Evolutionary conservation across 441 rosid species (phyloP).

Genomic region (Populus trichocarpa): DNA sequence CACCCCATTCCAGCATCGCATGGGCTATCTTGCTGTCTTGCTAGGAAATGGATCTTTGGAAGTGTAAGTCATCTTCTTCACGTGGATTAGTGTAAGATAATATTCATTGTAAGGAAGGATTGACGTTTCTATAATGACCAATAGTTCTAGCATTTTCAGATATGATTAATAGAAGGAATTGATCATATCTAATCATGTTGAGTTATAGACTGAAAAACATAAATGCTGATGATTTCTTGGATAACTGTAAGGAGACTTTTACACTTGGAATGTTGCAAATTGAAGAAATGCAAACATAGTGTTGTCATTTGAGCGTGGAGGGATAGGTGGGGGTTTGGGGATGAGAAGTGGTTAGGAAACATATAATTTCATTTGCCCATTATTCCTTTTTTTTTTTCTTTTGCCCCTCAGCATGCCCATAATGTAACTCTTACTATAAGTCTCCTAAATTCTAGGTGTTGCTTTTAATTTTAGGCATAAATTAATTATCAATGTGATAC

Average conservation of each 20-base stretch:
- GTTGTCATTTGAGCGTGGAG: no score
- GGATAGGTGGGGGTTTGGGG: no score
- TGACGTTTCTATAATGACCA: not conserved
- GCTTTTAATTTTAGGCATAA: constrained; percentile 7
- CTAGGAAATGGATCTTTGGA: constrained; percentile 89
- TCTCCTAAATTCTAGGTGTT: constrained; percentile 3
- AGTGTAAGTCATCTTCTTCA: constrained; percentile 63
- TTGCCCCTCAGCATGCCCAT: not conserved
- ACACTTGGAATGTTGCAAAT: not conserved
- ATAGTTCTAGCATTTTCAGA: not conserved
- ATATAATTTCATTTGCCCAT: not conserved
- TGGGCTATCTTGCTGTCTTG: constrained; percentile 94
- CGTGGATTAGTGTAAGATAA: not conserved
- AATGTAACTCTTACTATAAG: not conserved
- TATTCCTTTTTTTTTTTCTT: not conserved
- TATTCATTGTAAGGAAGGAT: not conserved
- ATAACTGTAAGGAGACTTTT: not conserved
- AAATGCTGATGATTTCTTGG: not conserved
- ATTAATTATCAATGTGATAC: constrained; percentile 18
- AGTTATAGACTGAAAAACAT: not conserved
- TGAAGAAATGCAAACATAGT: not conserved
- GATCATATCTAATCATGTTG: not conserved
- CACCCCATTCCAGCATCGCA: constrained; percentile 43
- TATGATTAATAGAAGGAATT: not conserved
- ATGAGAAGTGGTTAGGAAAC: not conserved